Evolutionary conservation across 768 basidiomycete genomes (phyloP), one percentile per base, ranked within the genome.

Genomic region (Leccinum ochraceum): DNA sequence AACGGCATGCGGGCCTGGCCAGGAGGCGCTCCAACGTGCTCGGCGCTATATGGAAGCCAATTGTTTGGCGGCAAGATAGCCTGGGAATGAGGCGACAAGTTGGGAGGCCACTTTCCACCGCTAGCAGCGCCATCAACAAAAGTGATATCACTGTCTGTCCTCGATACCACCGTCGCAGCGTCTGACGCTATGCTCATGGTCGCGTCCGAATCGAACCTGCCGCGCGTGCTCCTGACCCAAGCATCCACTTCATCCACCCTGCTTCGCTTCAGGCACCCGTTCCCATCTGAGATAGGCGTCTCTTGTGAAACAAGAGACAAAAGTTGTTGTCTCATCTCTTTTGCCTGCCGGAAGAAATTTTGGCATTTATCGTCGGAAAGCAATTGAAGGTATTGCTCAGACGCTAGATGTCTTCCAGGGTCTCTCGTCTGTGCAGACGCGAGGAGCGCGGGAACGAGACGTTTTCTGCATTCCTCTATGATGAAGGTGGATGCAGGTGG

Each of bases 311-410:
- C 44, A 1, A 64, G 58, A 37, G 63, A 64, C 10, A 63, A 50
- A 44, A 71, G 49, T 53, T 73, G 72, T 24, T 1, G 58, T 42
- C 54, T 66, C 69, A 68, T 75, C 28, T 73, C 61, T 28, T 65
- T 67, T 34, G 72, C 66, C 49, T 66, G 55, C 44, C 57, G 57
- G 20, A 75, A 37, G 10, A 73, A 62, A 16, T 17, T 11, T 37
- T 11, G 55, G 62, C 72, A 73, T 24, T 44, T 60, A 60, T 71
- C 66, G 30, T 75, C 73, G 26, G 72, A 68, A 48, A 73, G 69
- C 56, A 74, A 57, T 32, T n/a, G 53, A 48, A 54, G 58, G 37
- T 66, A 74, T 57, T 66, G 63, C 56, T 65, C 62, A 49, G 57
- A n/a, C 20, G 66, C 63, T 57, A 63, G 49, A 56, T 17, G 37